phyloP scores from a whole-genome alignment of 2,329 filamentous ascomycete genomes.

The Aureobasidium pullulans region DNA sequence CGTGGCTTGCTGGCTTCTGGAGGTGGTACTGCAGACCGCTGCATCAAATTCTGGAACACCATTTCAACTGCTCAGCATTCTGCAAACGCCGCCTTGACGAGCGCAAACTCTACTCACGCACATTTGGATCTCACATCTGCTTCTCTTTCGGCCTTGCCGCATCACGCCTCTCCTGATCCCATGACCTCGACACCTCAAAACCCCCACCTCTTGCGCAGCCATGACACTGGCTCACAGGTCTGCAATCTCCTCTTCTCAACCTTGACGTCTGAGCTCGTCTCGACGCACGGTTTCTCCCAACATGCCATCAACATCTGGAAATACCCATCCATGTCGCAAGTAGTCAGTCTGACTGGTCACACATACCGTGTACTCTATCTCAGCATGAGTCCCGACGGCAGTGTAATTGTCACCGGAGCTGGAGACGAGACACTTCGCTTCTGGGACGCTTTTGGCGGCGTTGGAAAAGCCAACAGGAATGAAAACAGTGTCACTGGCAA shows the following conservation, averaged over 20 bases:
- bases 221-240: constrained; percentile 97
- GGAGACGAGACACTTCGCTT: constrained; percentile 94
- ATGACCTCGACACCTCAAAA: constrained; percentile 34
- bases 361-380: constrained; percentile 95
- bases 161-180: constrained; percentile 22
- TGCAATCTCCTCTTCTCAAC: constrained; percentile 97
- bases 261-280: constrained; percentile 95
- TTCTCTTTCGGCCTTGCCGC: constrained; percentile 21
- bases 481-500: constrained; percentile 48
- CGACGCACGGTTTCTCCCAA: constrained; percentile 93
- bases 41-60: constrained; percentile 98
- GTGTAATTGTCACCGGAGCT: constrained; percentile 88
- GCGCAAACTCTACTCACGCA: constrained; percentile 18
- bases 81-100: constrained; percentile 28
- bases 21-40: constrained; percentile 88
- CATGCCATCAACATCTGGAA: constrained; percentile 99
- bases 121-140: constrained; percentile 18
- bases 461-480: constrained; percentile 61
- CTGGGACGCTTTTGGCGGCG: constrained; percentile 90
- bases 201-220: constrained; percentile 58
- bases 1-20: constrained; percentile 89
- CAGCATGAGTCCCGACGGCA: constrained; percentile 93
- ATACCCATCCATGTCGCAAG: constrained; percentile 95
- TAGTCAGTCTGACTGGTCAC: constrained; percentile 89
- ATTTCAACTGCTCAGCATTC: constrained; percentile 35